Conservation (phyloP, 1,284 basidiomycete species). For the Rhodotorula sp. region DNA sequence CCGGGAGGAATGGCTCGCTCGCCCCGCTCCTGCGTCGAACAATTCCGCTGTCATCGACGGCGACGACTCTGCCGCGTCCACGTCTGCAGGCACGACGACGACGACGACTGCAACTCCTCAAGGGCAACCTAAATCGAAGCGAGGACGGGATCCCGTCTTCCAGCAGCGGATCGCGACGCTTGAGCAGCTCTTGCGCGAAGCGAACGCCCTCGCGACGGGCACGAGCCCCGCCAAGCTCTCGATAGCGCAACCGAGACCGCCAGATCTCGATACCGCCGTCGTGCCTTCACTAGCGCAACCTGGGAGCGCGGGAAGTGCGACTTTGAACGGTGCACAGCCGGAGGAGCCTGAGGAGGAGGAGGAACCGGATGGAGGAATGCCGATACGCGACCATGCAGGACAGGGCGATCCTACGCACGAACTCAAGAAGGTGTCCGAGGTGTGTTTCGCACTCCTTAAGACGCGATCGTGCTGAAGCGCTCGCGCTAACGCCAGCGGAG, state of each 20-base stretch:
- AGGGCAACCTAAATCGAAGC: not conserved
- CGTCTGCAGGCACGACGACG: not conserved
- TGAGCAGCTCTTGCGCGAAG: slow-evolving; percentile 11
- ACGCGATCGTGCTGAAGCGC: too few species aligned
- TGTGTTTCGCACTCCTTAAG: not conserved
- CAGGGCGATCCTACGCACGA: slow-evolving; percentile 14
- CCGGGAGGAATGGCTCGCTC: slow-evolving; percentile 5
- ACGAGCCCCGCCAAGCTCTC: not conserved
- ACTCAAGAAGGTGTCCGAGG: slow-evolving; percentile 32
- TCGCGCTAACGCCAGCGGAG: not conserved
- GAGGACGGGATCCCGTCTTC: slow-evolving; percentile 12
- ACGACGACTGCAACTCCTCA: too few species aligned
- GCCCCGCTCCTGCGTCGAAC: not conserved
- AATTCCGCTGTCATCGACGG: not conserved
- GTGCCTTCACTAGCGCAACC: not conserved
- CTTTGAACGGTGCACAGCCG: not conserved
- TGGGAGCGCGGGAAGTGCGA: slow-evolving; percentile 9
- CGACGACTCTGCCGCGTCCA: not conserved
- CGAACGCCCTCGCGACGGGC: slow-evolving; percentile 8
- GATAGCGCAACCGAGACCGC: not conserved
- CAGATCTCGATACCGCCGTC: not conserved
- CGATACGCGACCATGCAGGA: slow-evolving; percentile 11
- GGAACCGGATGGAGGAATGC: slow-evolving; percentile 30
- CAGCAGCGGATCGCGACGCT: slow-evolving; percentile 21
- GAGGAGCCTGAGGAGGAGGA: slow-evolving; percentile 8